Evolutionary conservation across 2,329 filamentous ascomycete genomes (phyloP).

Genomic region (Exophiala xenobiotica): DNA sequence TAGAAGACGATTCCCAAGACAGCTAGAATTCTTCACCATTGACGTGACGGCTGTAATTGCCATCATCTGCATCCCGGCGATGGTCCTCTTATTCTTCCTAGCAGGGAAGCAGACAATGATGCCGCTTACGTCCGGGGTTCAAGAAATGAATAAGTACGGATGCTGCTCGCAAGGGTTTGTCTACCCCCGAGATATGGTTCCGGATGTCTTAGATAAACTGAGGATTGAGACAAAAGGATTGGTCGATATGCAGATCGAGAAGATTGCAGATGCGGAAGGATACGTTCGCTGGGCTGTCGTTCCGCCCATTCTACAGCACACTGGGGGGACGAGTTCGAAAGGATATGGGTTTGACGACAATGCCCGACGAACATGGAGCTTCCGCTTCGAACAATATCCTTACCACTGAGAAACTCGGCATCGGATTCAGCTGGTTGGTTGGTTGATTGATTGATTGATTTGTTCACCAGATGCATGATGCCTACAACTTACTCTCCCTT

Average conservation of each 20-base stretch:
- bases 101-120: slow-evolving; percentile 42
- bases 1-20: slow-evolving; percentile 12
- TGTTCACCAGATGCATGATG: too few species aligned
- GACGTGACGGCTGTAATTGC: slow-evolving; percentile 31
- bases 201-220: slow-evolving; percentile 35
- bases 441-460: too few species aligned
- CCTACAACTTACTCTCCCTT: slow-evolving; percentile 16
- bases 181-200: slow-evolving; percentile 39
- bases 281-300: slow-evolving; percentile 44
- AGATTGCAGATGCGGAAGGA: slow-evolving; percentile 41
- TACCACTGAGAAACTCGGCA: too few species aligned
- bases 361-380: slow-evolving; percentile 8
- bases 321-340: slow-evolving; percentile 44
- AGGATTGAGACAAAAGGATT: slow-evolving; percentile 37
- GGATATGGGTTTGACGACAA: slow-evolving; percentile 17
- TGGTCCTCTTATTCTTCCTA: slow-evolving; percentile 42
- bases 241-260: slow-evolving; percentile 43
- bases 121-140: slow-evolving; percentile 39
- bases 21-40: slow-evolving; percentile 26
- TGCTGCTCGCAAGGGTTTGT: slow-evolving; percentile 48
- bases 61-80: slow-evolving; percentile 33
- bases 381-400: slow-evolving; percentile 8
- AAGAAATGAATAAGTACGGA: slow-evolving; percentile 43
- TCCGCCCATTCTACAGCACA: slow-evolving; percentile 47
- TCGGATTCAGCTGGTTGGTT: too few species aligned